phyloP scores from a whole-genome alignment of 768 basidiomycete genomes.

The Termitomyces sp. region DNA sequence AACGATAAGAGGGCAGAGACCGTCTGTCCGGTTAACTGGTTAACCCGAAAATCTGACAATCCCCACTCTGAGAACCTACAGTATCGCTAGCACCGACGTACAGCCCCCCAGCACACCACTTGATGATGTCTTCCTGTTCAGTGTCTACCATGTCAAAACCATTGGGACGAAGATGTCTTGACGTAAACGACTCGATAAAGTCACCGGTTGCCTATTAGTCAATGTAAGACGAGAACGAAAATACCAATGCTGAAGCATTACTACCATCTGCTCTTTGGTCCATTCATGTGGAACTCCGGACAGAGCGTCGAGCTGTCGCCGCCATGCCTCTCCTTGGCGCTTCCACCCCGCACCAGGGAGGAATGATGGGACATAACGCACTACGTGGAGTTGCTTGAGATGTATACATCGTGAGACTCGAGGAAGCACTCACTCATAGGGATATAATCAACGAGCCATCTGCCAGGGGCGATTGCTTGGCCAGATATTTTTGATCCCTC shows the following conservation, averaged over 20 bases:
- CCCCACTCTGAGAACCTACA: constrained; percentile 18
- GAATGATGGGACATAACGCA: constrained; percentile 48
- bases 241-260: not conserved
- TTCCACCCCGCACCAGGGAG: constrained; percentile 49
- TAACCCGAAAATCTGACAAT: not conserved
- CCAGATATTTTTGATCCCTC: constrained; percentile 37
- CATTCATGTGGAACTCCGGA: constrained; percentile 38
- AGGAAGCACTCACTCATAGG: constrained; percentile 29
- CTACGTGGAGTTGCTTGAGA: constrained; percentile 15
- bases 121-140: constrained; percentile 42
- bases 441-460: constrained; percentile 41
- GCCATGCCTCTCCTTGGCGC: constrained; percentile 40
- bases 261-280: constrained; percentile 44
- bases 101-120: constrained; percentile 46
- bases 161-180: constrained; percentile 29
- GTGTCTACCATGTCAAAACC: constrained; percentile 18
- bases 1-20: constrained; percentile 45
- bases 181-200: constrained; percentile 41
- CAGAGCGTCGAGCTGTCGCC: constrained; percentile 27
- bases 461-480: constrained; percentile 35
- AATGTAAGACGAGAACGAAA: not conserved
- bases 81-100: constrained; percentile 47
- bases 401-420: not conserved
- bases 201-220: constrained; percentile 25
- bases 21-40: constrained; percentile 29